A percentile compares a stretch with the other conserved stretches of the same genome.
These are phyloP conservation scores for Zasmidium cellare DNA, from an alignment of 2,329 filamentous ascomycete genomes.

Conservation along the genomic window DNA sequence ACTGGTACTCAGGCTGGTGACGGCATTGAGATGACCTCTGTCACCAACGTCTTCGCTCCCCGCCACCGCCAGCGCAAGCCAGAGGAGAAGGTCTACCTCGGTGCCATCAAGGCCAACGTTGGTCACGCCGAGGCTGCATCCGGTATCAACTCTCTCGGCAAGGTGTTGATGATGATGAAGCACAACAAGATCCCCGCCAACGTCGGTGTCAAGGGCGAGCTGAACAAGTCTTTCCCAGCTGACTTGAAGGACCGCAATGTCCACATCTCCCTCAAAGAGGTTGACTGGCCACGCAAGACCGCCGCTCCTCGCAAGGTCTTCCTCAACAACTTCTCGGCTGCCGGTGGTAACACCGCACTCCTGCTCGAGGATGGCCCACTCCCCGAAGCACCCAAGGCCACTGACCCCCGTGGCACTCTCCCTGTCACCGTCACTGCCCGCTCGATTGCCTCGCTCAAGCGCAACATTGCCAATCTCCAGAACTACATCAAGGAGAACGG, in stretches of 20 bases:
- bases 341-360: slow-evolving; percentile 55
- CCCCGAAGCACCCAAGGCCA: slow-evolving; percentile 39
- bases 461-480: slow-evolving; percentile 51
- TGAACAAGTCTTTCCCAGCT: slow-evolving; percentile 57
- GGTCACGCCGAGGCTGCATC: slow-evolving; percentile 57
- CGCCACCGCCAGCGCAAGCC: slow-evolving; percentile 50
- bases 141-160: slow-evolving; percentile 55
- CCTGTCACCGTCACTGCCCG: slow-evolving; percentile 52
- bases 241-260: slow-evolving; percentile 55
- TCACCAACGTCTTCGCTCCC: slow-evolving; percentile 64
- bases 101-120: slow-evolving; percentile 57
- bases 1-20: slow-evolving; percentile 87
- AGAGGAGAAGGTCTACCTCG: slow-evolving; percentile 51
- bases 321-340: slow-evolving; percentile 56
- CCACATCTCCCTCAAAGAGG: slow-evolving; percentile 50
- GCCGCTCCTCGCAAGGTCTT: slow-evolving; percentile 51
- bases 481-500: slow-evolving; percentile 48
- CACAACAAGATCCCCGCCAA: slow-evolving; percentile 56
- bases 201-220: slow-evolving; percentile 56
- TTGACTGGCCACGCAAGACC: slow-evolving; percentile 49
- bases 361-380: slow-evolving; percentile 54
- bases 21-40: slow-evolving; percentile 76
- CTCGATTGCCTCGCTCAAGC: slow-evolving; percentile 53
- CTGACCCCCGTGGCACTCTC: slow-evolving; percentile 49
- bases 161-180: slow-evolving; percentile 56